Base-by-base conservation (phyloP, 495 filamentous ascomycete genomes). In the Stereocaulon alpinum region DNA sequence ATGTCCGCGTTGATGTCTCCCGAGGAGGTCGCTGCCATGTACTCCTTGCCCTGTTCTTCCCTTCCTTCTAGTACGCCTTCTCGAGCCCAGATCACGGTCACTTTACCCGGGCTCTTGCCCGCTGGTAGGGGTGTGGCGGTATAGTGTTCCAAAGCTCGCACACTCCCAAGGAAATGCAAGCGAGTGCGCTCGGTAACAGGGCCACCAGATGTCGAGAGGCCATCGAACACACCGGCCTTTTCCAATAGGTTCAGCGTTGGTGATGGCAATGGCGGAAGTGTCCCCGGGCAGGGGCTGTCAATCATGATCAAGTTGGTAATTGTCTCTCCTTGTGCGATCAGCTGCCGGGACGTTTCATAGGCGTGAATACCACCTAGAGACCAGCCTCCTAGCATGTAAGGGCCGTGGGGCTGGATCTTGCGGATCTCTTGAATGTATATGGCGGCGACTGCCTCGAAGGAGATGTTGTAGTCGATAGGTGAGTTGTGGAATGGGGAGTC, bases 311-410 rank as follows among this genome's bases (percentile, higher is more conserved):
- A 79, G 54, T 79, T 71, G 40, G 79, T 80, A 40, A 89, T 85
- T 1, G 61, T 53, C 41, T 91, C 86, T 29, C 82, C 83, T 20
- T 80, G 75, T 56, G 81, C 77, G 63, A 83, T 76, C 15, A 94
- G 77, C 60, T 88, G 83, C 58, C 82, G 82, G 27, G 84, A 82
- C 24, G 87, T 86, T 68, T 93, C 89, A 67, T 88, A 95, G 37
- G 90, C 90, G 62, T 89, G 84, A 29, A 91, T 87, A 45, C 91
- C 89, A 53, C 90, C 90, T 12, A 88, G 88, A 20, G 85, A 89
- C 90, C 90, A 95, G 15, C 78, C 85, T 45, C 81, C 82, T 37
- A 85, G 72, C 64, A 80, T 75, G 71, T 85, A 85, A 6, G 82
- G 82, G 2, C 89, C 89, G 45, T 83, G 78, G 0, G 90, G 82